Evolutionary conservation across 768 basidiomycete genomes (phyloP).

Genomic region (Neoboletus subvelutipes): DNA sequence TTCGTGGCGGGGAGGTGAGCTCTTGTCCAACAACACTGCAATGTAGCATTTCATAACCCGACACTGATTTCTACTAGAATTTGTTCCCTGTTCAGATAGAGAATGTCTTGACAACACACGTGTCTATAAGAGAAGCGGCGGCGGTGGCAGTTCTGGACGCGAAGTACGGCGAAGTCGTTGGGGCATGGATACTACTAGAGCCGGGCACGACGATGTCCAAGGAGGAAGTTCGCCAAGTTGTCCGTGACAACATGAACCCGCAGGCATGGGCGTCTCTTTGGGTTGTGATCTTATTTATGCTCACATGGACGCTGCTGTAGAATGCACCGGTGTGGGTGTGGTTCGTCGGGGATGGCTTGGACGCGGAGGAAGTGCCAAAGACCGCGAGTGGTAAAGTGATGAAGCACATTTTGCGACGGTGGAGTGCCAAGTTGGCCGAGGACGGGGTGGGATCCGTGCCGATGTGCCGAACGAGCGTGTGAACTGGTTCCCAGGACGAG

Average conservation of each 20-base stretch:
- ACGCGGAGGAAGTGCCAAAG: slow-evolving; percentile 64
- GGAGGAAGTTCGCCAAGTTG: slow-evolving; percentile 54
- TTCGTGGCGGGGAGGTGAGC: slow-evolving; percentile 77
- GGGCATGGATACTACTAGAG: slow-evolving; percentile 70
- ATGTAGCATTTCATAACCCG: neutral
- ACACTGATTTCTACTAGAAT: slow-evolving; percentile 46
- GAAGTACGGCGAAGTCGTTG: slow-evolving; percentile 76
- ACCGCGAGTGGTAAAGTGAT: slow-evolving; percentile 86
- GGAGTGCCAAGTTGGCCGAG: slow-evolving; percentile 58
- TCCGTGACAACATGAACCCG: slow-evolving; percentile 67
- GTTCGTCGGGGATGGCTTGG: slow-evolving; percentile 71
- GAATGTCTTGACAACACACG: slow-evolving; percentile 59
- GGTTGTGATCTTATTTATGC: neutral
- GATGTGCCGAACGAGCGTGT: slow-evolving; percentile 16
- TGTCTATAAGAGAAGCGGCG: slow-evolving; percentile 66
- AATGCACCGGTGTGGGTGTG: slow-evolving; percentile 82
- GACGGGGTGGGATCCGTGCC: slow-evolving; percentile 35
- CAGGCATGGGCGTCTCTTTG: slow-evolving; percentile 50
- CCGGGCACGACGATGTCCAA: slow-evolving; percentile 37
- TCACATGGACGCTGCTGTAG: slow-evolving; percentile 35
- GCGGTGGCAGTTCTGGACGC: slow-evolving; percentile 69
- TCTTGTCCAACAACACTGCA: neutral
- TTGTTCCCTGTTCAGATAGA: slow-evolving; percentile 85
- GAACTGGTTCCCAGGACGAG: slow-evolving; percentile 1
- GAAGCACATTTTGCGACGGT: slow-evolving; percentile 74